Evolutionary conservation across 257 asterid species (phyloP).

Genomic region (Capsicum pubescens): DNA sequence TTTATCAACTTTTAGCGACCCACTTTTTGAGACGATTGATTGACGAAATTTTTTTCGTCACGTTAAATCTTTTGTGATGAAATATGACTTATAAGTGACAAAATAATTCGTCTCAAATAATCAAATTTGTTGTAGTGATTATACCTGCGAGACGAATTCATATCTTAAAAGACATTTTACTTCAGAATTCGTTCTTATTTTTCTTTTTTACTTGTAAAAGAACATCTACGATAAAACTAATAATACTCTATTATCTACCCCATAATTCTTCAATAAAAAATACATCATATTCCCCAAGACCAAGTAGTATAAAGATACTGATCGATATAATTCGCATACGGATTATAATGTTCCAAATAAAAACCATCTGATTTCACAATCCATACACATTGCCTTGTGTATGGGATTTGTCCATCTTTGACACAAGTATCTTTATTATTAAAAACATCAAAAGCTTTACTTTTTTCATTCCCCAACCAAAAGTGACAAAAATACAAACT

Average conservation of each 20-base stretch:
- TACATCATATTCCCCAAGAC: neutral
- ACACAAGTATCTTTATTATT: neutral
- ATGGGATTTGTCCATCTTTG: neutral
- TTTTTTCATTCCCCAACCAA: neutral
- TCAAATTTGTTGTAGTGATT: too few relatives aligned
- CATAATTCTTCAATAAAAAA: neutral
- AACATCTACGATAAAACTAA: neutral
- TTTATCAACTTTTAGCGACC: too few relatives aligned
- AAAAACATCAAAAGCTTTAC: conserved; percentile 19
- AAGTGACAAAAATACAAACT: conserved; percentile 27
- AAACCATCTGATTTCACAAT: neutral
- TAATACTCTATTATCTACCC: neutral
- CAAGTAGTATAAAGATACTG: neutral
- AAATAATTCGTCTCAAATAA: too few relatives aligned
- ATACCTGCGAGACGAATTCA: neutral
- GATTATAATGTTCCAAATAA: neutral
- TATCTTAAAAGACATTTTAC: too few relatives aligned
- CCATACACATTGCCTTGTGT: neutral
- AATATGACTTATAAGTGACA: too few relatives aligned
- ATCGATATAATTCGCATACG: neutral
- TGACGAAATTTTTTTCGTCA: too few relatives aligned
- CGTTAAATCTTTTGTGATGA: too few relatives aligned
- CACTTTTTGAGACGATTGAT: too few relatives aligned
- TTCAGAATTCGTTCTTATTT: neutral
- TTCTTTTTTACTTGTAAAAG: neutral